A percentile compares a stretch with the other conserved stretches of the same genome.
phyloP scores from a whole-genome alignment of 2,329 filamentous ascomycete species.

The Conoideocrella luteorostrata region DNA sequence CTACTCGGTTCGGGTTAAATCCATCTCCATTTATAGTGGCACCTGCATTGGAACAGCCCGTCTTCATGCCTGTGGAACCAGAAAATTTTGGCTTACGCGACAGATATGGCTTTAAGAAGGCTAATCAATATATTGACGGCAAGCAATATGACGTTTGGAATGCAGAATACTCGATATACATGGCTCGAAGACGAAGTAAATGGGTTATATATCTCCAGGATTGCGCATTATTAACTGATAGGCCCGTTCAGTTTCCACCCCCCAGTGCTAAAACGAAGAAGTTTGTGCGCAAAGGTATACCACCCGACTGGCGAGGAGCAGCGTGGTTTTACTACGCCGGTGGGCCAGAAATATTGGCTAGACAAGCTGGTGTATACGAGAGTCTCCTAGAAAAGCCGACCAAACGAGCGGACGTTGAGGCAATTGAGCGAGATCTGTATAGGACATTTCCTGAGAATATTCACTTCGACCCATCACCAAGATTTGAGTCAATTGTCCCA shows the following conservation, averaged over 20 bases:
- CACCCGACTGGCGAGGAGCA: conserved; percentile 87
- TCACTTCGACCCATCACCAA: conserved; percentile 66
- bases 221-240: conserved; percentile 62
- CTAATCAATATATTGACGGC: conserved; percentile 68
- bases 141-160: conserved; percentile 82
- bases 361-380: conserved; percentile 71
- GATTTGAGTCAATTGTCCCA: conserved; percentile 24
- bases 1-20: conserved; percentile 9
- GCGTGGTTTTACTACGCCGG: conserved; percentile 97
- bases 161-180: conserved; percentile 64
- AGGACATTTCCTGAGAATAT: conserved; percentile 93
- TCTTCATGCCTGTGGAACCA: conserved; percentile 30
- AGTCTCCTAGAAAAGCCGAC: conserved; percentile 59
- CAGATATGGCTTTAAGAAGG: conserved; percentile 91
- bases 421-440: conserved; percentile 89
- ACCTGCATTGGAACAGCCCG: too few species aligned
- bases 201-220: conserved; percentile 76
- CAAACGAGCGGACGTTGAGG: conserved; percentile 70
- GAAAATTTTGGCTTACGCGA: conserved; percentile 56
- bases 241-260: conserved; percentile 71
- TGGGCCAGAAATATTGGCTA: conserved; percentile 70
- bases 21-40: conserved; percentile 13
- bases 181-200: conserved; percentile 69
- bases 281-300: conserved; percentile 91
- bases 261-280: conserved; percentile 79